Base-by-base conservation (phyloP, 2,329 filamentous ascomycete species). In the Clarireedia paspali region DNA sequence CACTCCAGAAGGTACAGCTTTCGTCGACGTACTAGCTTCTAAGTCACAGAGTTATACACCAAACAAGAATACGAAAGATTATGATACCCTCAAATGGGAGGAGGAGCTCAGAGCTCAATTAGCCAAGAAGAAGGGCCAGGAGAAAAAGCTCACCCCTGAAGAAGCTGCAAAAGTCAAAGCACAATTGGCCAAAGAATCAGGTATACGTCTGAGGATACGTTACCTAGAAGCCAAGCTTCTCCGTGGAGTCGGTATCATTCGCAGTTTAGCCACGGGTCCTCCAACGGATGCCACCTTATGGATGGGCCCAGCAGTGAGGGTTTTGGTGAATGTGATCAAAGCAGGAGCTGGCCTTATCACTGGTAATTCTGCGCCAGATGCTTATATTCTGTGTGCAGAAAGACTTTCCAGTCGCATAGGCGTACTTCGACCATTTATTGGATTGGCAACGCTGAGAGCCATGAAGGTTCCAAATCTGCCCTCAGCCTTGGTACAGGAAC, bases 11-110 rank as follows among this genome's bases (percentile, higher is more conserved):
- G 92, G 91, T 1, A 91, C 87, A 1, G 81, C 85, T 14, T 97
- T 95, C 64, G 79, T 99, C 20, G 94, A 99, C 71, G 89, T 97
- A 0, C 78, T 99, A 5, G 89, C 87, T 36, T 91, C 89, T 68
- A 95, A 95, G 69, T 76, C 84, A 1, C 82, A 83, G 57, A 82
- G 82, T 59, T 75, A 78, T 39, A 74, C 87, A 2, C 84, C 90
- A 3, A 87, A 91, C 72, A 97, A 96, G 73, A 96, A 90, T 66
- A 86, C 83, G 49, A 96, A 95, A 70, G 94, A 97, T 69, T 96
- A 96, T 65, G 90, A 99, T 64, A 95, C 90, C 1, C 73, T 96
- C 42, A 96, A 96, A 71, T 99, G 95, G 94, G 94, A 99, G 71
- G 88, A 92, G 69, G 94, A 99, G 61, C 78, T 99, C 6, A 81